phyloP scores from a whole-genome alignment of 2,329 filamentous ascomycete genomes.

The Claviceps sp. region DNA sequence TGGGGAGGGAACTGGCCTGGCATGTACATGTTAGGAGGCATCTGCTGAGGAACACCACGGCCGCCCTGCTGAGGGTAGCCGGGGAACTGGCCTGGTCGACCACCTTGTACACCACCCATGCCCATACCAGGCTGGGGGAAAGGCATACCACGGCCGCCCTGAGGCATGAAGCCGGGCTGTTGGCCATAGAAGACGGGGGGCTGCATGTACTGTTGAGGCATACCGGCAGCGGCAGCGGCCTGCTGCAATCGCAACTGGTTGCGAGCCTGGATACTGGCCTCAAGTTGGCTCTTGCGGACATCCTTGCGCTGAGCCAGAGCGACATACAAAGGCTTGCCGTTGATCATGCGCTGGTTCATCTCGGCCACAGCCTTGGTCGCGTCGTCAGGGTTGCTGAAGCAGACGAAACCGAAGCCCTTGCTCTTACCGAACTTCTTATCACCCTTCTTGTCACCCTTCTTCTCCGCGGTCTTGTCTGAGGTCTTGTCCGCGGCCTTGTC shows the following conservation, averaged over 20 bases:
- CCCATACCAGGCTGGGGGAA: slow-evolving; percentile 52
- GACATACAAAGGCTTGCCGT: slow-evolving; percentile 93
- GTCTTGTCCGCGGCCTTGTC: slow-evolving; percentile 87
- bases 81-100: slow-evolving; percentile 77
- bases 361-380: slow-evolving; percentile 98
- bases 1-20: slow-evolving; percentile 69
- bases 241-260: slow-evolving; percentile 99
- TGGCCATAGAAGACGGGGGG: slow-evolving; percentile 86
- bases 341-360: slow-evolving; percentile 99
- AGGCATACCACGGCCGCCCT: slow-evolving; percentile 51
- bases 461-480: slow-evolving; percentile 8
- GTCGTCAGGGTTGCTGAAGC: slow-evolving; percentile 98
- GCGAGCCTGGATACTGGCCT: slow-evolving; percentile 97
- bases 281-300: slow-evolving; percentile 97
- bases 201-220: slow-evolving; percentile 80
- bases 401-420: slow-evolving; percentile 99
- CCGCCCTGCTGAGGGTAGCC: slow-evolving; percentile 78
- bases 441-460: slow-evolving; percentile 44
- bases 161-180: slow-evolving; percentile 56
- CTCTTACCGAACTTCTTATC: slow-evolving; percentile 80
- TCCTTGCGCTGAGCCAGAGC: slow-evolving; percentile 98
- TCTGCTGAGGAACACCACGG: slow-evolving; percentile 76
- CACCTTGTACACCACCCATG: slow-evolving; percentile 61
- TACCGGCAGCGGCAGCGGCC: slow-evolving; percentile 77
- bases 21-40: slow-evolving; percentile 79